These are phyloP conservation scores for Morella rubra DNA, from an alignment of 306 rosid genomes.

Conservation along the genomic window DNA sequence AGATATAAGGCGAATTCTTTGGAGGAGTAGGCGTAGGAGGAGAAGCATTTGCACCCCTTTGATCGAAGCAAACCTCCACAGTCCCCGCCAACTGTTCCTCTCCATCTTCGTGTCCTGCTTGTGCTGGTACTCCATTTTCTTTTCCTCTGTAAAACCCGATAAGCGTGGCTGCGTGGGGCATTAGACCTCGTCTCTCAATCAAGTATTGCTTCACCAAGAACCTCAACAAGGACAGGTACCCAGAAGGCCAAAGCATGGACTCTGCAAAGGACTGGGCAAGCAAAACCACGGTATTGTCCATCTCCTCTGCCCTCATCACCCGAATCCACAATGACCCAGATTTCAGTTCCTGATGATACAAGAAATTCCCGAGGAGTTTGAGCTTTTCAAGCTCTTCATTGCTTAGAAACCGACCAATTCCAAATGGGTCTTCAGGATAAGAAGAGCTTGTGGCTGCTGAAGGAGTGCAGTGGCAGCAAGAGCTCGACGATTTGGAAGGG, in stretches of 20 bases:
- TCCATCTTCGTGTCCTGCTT: conserved; percentile 19
- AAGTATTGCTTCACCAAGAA: conserved; percentile 76
- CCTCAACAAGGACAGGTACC: conserved; percentile 51
- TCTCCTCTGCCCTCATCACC: conserved; percentile 64
- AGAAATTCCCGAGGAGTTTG: conserved; percentile 49
- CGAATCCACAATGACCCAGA: conserved; percentile 76
- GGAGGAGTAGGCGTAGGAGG: conserved; percentile 85
- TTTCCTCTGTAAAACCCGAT: conserved; percentile 61
- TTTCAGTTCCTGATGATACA: conserved; percentile 49
- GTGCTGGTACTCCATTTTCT: background rate
- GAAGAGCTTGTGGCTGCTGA: conserved; percentile 26
- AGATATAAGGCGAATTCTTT: conserved; percentile 66
- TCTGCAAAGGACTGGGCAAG: conserved; percentile 82
- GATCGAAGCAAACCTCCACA: conserved; percentile 79
- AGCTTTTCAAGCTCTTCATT: conserved; percentile 59
- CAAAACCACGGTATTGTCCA: conserved; percentile 52
- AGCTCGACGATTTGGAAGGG: conserved; percentile 50
- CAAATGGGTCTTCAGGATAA: conserved; percentile 45
- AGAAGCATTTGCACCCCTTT: conserved; percentile 61
- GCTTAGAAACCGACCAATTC: conserved; percentile 61
- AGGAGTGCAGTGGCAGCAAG: conserved; percentile 39
- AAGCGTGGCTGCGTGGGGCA: conserved; percentile 81
- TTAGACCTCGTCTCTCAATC: conserved; percentile 49
- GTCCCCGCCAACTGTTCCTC: conserved; percentile 67
- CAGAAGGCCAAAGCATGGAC: conserved; percentile 62